phyloP scores from a whole-genome alignment of 202 grass and related monocot species.

The Panicum hallii region DNA sequence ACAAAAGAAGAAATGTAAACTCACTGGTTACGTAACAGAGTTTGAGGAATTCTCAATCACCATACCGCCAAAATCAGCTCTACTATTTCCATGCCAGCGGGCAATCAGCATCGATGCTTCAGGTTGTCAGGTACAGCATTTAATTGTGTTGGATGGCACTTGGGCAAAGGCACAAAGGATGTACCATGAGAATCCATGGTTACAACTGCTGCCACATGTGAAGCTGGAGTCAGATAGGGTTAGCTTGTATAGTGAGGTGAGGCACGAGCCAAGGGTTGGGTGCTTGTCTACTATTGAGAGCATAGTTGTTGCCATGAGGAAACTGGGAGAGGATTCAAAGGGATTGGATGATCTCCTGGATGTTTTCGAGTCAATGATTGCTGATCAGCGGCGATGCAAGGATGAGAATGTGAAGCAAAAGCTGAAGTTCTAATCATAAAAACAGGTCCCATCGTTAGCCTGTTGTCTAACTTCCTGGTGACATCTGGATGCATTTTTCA shows the following conservation, averaged over 20 bases:
- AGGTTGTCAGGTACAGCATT: conserved; percentile 76
- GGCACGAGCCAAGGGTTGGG: conserved; percentile 77
- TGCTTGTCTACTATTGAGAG: conserved; percentile 96
- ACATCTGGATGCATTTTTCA: conserved; percentile 46
- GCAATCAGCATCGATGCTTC: conserved; percentile 69
- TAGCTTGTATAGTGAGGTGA: conserved; percentile 85
- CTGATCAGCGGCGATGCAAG: conserved; percentile 80
- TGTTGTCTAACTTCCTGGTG: conserved; percentile 20
- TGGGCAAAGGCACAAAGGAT: conserved; percentile 93
- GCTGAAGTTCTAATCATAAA: conserved; percentile 5
- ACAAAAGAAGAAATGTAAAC: conserved; percentile 70
- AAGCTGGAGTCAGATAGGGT: conserved; percentile 67
- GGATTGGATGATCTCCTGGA: conserved; percentile 69
- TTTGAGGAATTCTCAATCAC: conserved; percentile 77
- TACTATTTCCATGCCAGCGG: conserved; percentile 79
- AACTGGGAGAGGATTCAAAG: conserved; percentile 65
- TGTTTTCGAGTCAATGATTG: conserved; percentile 89
- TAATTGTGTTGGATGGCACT: conserved; percentile 89
- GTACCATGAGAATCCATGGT: conserved; percentile 98
- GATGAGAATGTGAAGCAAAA: conserved; percentile 68
- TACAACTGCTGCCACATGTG: conserved; percentile 81
- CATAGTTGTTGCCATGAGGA: conserved; percentile 78
- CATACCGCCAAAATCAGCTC: conserved; percentile 67
- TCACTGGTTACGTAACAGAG: conserved; percentile 54
- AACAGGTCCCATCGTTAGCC: not conserved